Base-by-base conservation (phyloP, 2,329 filamentous ascomycete species). In the Colletotrichum chlorophyti region DNA sequence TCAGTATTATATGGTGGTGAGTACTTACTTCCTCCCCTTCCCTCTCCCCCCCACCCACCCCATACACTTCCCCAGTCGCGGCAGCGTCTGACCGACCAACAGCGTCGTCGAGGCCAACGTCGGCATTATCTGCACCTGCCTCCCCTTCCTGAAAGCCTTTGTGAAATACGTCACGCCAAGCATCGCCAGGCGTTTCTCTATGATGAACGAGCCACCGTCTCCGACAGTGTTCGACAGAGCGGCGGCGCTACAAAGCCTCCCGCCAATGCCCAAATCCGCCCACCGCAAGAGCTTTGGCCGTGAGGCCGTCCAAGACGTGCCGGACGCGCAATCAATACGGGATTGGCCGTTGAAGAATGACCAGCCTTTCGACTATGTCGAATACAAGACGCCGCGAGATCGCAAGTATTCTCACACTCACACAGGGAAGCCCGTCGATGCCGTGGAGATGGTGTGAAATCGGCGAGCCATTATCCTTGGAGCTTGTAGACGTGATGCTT, bases 1-100 rank as follows among this genome's bases (percentile, higher is more conserved):
- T 60, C 24, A 60, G 57, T 26, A 60, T 60, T 21, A 57, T 60
- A 10, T 60, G 57, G 57, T 60, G 57, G 57, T 60, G 45, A 29
- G 57, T 35, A 24, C 37, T 11, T 9, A 15, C n/a, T 12, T 8
- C 5, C 11, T 14, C 5, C 40, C 4, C 40, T 1, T 17, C 21
- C 6, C 14, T 17, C 14, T 14, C 9, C 8, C 4, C 10, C 14
- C 14, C 6, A n/a, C n/a, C n/a, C n/a, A n/a, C n/a, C n/a, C n/a
- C n/a, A n/a, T n/a, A n/a, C n/a, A n/a, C n/a, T n/a, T n/a, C n/a
- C n/a, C n/a, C n/a, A n/a, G n/a, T n/a, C n/a, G n/a, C 6, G 8
- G 7, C 5, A 29, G 12, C 29, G 11, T 32, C 10, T 27, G 12
- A n/a, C 27, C 11, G 12, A 4, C 6, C 2, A 1, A 17, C 12